A percentile compares a stretch with the other conserved stretches of the same genome.
phyloP scores from a whole-genome alignment of 2,329 filamentous ascomycete genomes.

The Phialophora macrospora region DNA sequence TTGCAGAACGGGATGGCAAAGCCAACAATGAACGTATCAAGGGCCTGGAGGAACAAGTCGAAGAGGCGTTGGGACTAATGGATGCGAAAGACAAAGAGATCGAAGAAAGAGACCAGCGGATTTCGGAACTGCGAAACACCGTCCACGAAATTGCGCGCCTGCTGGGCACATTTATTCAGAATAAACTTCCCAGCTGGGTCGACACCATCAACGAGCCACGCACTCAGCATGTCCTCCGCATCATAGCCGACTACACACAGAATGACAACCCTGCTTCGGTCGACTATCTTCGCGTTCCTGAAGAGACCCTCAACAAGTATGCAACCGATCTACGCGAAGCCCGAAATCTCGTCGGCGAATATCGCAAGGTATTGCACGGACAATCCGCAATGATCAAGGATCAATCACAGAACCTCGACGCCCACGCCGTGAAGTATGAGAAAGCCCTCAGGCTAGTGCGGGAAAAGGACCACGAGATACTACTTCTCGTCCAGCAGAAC shows the following conservation, averaged over 20 bases:
- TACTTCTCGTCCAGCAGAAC: slow-evolving; percentile 28
- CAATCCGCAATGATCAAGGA: slow-evolving; percentile 29
- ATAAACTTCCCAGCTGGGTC: slow-evolving; percentile 21
- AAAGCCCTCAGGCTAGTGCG: slow-evolving; percentile 19
- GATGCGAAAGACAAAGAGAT: slow-evolving; percentile 27
- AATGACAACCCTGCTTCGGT: slow-evolving; percentile 4
- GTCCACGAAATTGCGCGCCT: slow-evolving; percentile 27
- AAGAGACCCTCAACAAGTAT: slow-evolving; percentile 26
- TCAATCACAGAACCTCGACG: slow-evolving; percentile 27
- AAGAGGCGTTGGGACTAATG: slow-evolving; percentile 21
- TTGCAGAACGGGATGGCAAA: slow-evolving; percentile 31
- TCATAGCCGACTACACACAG: slow-evolving; percentile 31
- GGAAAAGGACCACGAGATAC: slow-evolving; percentile 32
- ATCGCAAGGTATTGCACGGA: slow-evolving; percentile 24
- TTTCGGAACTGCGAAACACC: slow-evolving; percentile 29
- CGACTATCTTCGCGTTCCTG: slow-evolving; percentile 30
- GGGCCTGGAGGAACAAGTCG: slow-evolving; percentile 27
- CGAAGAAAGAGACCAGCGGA: slow-evolving; percentile 23
- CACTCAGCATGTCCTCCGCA: slow-evolving; percentile 29
- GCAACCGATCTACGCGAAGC: slow-evolving; percentile 21
- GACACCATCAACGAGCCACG: slow-evolving; percentile 25
- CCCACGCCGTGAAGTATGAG: slow-evolving; percentile 22
- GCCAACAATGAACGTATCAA: slow-evolving; percentile 25
- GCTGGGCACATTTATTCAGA: slow-evolving; percentile 33
- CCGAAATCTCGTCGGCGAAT: slow-evolving; percentile 19